These are phyloP conservation scores for Gigaspora rosea DNA, from an alignment of 192 early-diverging fungal species.

Conservation along the genomic window DNA sequence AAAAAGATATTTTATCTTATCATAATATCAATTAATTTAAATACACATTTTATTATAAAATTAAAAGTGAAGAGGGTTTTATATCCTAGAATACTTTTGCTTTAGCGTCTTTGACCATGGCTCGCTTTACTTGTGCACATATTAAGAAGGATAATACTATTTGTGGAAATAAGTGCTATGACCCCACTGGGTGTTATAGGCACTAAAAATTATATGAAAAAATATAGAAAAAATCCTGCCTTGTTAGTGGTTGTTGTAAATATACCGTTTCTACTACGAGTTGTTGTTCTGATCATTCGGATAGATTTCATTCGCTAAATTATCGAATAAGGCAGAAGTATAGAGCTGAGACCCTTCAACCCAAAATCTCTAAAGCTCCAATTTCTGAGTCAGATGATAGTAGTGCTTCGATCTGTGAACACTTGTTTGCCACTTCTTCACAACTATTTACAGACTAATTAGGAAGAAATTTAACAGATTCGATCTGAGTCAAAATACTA, in stretches of 20 bases:
- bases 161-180: background rate
- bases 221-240: background rate
- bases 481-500: too few species aligned
- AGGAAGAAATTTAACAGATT: too few species aligned
- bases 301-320: background rate
- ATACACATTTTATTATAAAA: constrained; percentile 25
- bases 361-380: background rate
- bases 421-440: background rate
- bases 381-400: constrained; percentile 10
- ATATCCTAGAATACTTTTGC: constrained; percentile 21
- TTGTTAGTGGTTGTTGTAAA: background rate
- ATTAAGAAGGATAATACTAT: background rate
- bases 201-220: background rate
- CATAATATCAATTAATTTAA: constrained; percentile 7
- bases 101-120: background rate
- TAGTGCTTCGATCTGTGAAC: too few species aligned
- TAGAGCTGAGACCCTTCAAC: background rate
- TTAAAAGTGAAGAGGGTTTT: constrained; percentile 22
- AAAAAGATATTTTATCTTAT: background rate
- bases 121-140: background rate
- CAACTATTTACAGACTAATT: background rate
- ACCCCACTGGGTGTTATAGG: background rate
- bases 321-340: constrained; percentile 7
- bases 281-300: background rate
- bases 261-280: background rate